These are phyloP conservation scores for Paecilomyces sp. DNA, from an alignment of 2,329 filamentous ascomycete genomes.

Conservation along the genomic window DNA sequence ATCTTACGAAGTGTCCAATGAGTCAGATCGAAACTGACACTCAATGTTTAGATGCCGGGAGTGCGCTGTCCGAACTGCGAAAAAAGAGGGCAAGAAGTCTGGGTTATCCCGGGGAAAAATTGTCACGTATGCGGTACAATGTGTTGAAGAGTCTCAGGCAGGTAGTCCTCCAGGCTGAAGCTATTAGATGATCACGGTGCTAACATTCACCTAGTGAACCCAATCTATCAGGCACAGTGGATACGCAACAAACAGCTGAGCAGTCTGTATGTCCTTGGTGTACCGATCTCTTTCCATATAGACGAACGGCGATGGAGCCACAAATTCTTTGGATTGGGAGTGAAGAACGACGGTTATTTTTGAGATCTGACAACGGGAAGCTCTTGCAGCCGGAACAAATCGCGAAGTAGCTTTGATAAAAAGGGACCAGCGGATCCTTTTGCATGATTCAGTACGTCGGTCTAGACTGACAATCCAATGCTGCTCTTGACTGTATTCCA, in stretches of 20 bases:
- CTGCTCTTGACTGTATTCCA: neutral
- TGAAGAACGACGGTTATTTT: neutral
- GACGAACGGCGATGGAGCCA: neutral
- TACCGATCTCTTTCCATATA: neutral
- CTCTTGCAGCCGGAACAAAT: neutral
- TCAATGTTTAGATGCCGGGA: conserved; percentile 34
- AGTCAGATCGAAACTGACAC: neutral
- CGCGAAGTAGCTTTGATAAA: neutral
- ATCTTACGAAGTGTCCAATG: neutral
- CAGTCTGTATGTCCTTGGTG: neutral
- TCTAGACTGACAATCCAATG: neutral
- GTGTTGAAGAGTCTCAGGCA: conserved; percentile 16
- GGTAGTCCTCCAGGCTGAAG: neutral
- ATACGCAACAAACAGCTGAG: neutral
- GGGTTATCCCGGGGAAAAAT: conserved; percentile 41
- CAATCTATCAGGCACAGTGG: neutral
- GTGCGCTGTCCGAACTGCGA: conserved; percentile 34
- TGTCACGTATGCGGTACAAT: conserved; percentile 35
- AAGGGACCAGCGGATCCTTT: neutral
- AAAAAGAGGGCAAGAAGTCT: conserved; percentile 28
- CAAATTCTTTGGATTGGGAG: neutral
- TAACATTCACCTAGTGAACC: neutral
- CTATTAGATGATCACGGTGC: neutral
- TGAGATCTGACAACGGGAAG: neutral
- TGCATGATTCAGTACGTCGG: neutral